phyloP scores from a whole-genome alignment of 2,329 filamentous ascomycete genomes.

The Chaetomiaceae sp. region DNA sequence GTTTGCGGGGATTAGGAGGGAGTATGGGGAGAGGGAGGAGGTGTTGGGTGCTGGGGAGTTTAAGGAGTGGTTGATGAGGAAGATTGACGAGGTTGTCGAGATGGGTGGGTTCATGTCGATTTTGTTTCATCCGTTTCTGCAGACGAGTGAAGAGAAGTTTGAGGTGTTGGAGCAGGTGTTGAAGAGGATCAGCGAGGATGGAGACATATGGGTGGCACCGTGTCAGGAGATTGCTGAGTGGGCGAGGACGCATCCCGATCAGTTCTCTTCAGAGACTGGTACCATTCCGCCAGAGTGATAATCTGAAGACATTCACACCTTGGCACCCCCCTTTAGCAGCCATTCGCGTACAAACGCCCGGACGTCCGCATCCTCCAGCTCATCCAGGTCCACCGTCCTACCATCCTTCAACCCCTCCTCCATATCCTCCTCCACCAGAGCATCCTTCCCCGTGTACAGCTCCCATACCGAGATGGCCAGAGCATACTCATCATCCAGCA shows the following conservation, averaged over 20 bases:
- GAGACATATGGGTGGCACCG: constrained; percentile 26
- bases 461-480: neutral
- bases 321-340: neutral
- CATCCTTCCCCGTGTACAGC: neutral
- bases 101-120: constrained; percentile 24
- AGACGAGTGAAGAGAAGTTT: constrained; percentile 25
- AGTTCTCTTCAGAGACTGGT: constrained; percentile 3
- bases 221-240: constrained; percentile 25
- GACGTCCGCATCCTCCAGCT: neutral
- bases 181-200: constrained; percentile 17
- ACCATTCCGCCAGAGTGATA: neutral
- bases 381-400: neutral
- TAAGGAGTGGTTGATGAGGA: constrained; percentile 19
- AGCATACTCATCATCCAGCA: neutral
- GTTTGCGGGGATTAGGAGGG: constrained; percentile 20
- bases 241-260: constrained; percentile 18
- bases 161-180: constrained; percentile 24
- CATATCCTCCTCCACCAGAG: neutral
- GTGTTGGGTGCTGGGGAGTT: constrained; percentile 18
- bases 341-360: neutral
- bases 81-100: constrained; percentile 20
- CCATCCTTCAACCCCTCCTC: neutral
- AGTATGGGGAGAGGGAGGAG: constrained; percentile 17
- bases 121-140: constrained; percentile 28
- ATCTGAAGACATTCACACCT: neutral